Conservation (phyloP, 1,284 basidiomycete genomes). For the Apiotrichum porosum region DNA sequence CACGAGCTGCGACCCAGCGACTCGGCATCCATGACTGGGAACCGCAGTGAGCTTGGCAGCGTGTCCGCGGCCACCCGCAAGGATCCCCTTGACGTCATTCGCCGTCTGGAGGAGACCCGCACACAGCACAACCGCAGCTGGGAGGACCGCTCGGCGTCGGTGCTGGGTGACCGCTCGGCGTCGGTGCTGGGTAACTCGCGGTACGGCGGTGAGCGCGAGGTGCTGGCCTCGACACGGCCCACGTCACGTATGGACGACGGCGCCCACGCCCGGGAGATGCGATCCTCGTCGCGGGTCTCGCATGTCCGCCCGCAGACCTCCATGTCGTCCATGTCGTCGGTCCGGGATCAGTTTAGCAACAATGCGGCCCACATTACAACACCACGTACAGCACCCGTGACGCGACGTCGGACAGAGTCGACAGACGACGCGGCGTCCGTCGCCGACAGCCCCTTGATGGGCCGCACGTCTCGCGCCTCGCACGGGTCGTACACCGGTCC, state of each 20-base stretch:
- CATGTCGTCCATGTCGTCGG: slow-evolving; percentile 32
- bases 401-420: slow-evolving; percentile 8
- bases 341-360: slow-evolving; percentile 27
- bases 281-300: not conserved
- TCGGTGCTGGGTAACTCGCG: slow-evolving; percentile 16
- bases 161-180: slow-evolving; percentile 13
- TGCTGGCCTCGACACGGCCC: slow-evolving; percentile 1
- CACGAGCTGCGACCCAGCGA: slow-evolving; percentile 31
- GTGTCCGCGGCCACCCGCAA: slow-evolving; percentile 17
- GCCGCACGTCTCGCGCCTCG: slow-evolving; percentile 9
- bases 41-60: slow-evolving; percentile 6
- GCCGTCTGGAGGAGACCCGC: slow-evolving; percentile 33
- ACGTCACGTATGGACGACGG: slow-evolving; percentile 11
- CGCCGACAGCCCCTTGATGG: slow-evolving; percentile 14
- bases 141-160: slow-evolving; percentile 28
- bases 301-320: slow-evolving; percentile 14
- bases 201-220: slow-evolving; percentile 11
- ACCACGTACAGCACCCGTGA: slow-evolving; percentile 17
- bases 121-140: slow-evolving; percentile 30
- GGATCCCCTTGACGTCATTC: slow-evolving; percentile 39
- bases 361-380: slow-evolving; percentile 18
- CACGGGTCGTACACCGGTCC: not conserved
- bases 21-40: slow-evolving; percentile 36
- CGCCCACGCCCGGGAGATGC: not conserved
- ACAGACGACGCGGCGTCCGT: slow-evolving; percentile 3